Base-by-base conservation (phyloP, 768 basidiomycete genomes). In the Russula abietina region DNA sequence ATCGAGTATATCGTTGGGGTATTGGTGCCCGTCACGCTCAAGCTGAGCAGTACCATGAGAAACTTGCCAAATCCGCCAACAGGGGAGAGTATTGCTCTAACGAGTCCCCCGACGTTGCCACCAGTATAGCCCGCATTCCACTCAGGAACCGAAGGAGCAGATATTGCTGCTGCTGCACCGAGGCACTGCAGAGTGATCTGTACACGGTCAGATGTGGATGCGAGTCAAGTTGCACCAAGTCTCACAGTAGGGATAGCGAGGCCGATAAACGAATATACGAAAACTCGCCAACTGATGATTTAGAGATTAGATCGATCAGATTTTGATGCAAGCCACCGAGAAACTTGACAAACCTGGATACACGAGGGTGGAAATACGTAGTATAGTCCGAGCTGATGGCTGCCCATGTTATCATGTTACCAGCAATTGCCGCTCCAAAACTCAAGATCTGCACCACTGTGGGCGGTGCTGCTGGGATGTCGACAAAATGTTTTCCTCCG, bases 1-100 rank as follows among this genome's bases (percentile, higher is more conserved):
- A 88, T 81, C 50, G 87, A 90, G 72, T 97, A 97, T 65, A 93
- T 85, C 6, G 89, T 88, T 2, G 86, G 83, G 1, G 90, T 88
- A 50, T 90, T 87, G 74, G 93, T 94, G 3, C 83, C 89, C 2
- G 85, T 84, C 14, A 91, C 84, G 61, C 85, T 86, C 33, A 94
- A 73, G n/a, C 86, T 83, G 66, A 93, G 78, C 59, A 93, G 70
- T 28, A 88, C 87, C 0, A 86, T 77, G 50, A 91, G 75, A 73
- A 89, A 83, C 66, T 88, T 88, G 1, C 88, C 84, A 72, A 89
- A 89, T 33, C 78, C 78, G 1, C 83, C 83, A 1, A 76, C 74
- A 3, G 88, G 90, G 16, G 75, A 74, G 7, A 90, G 76, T 68
- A 88, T 80, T 0, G 84, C 86, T 7, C 76, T 78, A 17, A 89